Conservation (phyloP, 345 rosid genomes). For the Populus alba region DNA sequence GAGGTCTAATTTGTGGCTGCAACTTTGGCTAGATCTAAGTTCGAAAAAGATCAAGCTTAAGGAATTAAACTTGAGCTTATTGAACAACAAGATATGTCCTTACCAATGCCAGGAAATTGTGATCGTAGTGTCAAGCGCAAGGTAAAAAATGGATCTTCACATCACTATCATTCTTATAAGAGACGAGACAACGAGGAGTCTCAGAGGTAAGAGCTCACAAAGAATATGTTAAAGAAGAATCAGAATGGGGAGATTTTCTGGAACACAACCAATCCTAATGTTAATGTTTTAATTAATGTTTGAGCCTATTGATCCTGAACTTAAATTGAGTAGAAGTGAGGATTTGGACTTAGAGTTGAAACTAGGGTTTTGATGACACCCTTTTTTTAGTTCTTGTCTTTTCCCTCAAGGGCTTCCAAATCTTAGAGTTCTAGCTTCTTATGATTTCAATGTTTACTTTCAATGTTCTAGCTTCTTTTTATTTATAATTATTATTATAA, state of each 20-base stretch:
- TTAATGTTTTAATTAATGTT: not conserved
- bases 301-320: conserved; percentile 1
- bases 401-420: too few relatives aligned
- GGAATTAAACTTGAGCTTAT: too few relatives aligned
- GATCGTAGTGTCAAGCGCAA: too few relatives aligned
- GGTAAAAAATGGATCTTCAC: not conserved
- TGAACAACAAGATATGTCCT: not conserved
- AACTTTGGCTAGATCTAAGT: not conserved
- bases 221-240: not conserved
- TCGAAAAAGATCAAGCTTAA: not conserved
- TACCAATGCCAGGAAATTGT: too few relatives aligned
- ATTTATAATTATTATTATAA: too few relatives aligned
- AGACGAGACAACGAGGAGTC: not conserved
- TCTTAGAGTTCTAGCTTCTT: not conserved
- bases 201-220: not conserved
- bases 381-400: not conserved
- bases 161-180: not conserved
- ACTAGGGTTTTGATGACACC: conserved; percentile 5
- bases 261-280: not conserved
- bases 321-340: conserved; percentile 3
- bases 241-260: not conserved
- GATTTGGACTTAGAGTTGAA: conserved; percentile 9
- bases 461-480: not conserved
- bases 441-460: not conserved
- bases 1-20: not conserved